Base-by-base conservation (phyloP, 2,329 filamentous ascomycete genomes). In the Fusarium acutatum region DNA sequence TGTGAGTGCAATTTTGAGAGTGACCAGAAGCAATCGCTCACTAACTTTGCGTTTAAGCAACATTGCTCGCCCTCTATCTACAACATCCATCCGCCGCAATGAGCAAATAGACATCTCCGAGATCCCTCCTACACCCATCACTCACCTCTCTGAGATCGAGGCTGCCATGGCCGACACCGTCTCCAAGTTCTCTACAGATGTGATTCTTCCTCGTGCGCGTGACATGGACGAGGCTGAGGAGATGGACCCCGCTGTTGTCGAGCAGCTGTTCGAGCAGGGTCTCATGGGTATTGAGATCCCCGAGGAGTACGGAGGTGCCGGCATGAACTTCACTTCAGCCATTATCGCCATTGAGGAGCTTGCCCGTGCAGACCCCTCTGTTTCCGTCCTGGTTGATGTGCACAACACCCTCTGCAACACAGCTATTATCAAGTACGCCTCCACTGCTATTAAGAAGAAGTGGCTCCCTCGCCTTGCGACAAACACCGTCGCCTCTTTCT, bases 381-480 rank as follows among this genome's bases (percentile, higher is more conserved):
- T 99, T 72, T 96, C 94, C 79, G 96, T 99, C 72, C 85, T 99
- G 86, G 94, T 95, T 64, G 96, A 99, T 82, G 96, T 99, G 28
- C 96, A 99, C 88, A 99, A 99, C 85, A 99, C 96, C 2, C 88
- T 99, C 58, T 96, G 97, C 83, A 98, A 98, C 86, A 98, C 96
- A 6, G 93, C 95, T 20, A 88, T 99, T 64, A 81, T 98, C 79
- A 97, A 95, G 82, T 97, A 93, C 82, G 96, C 92, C 38, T 94
- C 91, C 76, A 88, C 90, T 70, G 89, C 91, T 77, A 84, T 93
- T 69, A 94, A 97, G 89, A 92, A 93, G 84, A 93, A 93, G 82
- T 98, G 92, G 88, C 86, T 99, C 73, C 96, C 96, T n/a, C 90
- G 89, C 81, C 87, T 99, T 66, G 95, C 96, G 58, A 98, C 96